Percentiles rank a stretch among this genome's conserved stretches.
These are phyloP conservation scores for Calocybe indica DNA, from an alignment of 768 basidiomycete species.

Conservation along the genomic window DNA sequence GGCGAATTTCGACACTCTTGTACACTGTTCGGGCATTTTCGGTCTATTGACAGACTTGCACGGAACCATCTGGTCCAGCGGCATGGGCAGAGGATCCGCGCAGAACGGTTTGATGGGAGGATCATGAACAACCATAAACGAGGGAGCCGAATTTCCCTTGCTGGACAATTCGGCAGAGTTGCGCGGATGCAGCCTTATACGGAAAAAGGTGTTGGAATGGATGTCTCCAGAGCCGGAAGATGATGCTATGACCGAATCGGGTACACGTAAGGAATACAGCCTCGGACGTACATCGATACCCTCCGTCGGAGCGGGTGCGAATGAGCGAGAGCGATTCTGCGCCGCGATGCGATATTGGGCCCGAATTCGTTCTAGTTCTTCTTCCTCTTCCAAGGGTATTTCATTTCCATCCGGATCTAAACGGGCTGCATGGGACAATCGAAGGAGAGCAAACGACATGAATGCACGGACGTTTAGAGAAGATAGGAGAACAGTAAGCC, in stretches of 20 bases:
- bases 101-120: slow-evolving; percentile 18
- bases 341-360: slow-evolving; percentile 40
- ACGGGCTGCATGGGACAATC: slow-evolving; percentile 25
- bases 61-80: slow-evolving; percentile 45
- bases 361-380: slow-evolving; percentile 49
- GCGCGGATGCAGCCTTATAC: slow-evolving; percentile 13
- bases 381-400: slow-evolving; percentile 56
- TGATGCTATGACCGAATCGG: slow-evolving; percentile 10
- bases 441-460: slow-evolving; percentile 2
- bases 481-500: slow-evolving; percentile 9
- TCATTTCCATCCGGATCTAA: slow-evolving; percentile 59
- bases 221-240: not conserved
- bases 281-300: slow-evolving; percentile 6
- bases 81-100: slow-evolving; percentile 51
- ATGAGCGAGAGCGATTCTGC: slow-evolving; percentile 3
- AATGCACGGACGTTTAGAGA: not conserved
- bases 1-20: slow-evolving; percentile 28
- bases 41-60: slow-evolving; percentile 11
- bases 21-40: slow-evolving; percentile 13
- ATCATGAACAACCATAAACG: slow-evolving; percentile 3
- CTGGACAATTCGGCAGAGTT: not conserved
- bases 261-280: slow-evolving; percentile 9
- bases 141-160: not conserved
- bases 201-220: slow-evolving; percentile 8
- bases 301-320: slow-evolving; percentile 1